Evolutionary conservation across 345 rosid genomes (phyloP).

Genomic region (Hypericum perforatum): DNA sequence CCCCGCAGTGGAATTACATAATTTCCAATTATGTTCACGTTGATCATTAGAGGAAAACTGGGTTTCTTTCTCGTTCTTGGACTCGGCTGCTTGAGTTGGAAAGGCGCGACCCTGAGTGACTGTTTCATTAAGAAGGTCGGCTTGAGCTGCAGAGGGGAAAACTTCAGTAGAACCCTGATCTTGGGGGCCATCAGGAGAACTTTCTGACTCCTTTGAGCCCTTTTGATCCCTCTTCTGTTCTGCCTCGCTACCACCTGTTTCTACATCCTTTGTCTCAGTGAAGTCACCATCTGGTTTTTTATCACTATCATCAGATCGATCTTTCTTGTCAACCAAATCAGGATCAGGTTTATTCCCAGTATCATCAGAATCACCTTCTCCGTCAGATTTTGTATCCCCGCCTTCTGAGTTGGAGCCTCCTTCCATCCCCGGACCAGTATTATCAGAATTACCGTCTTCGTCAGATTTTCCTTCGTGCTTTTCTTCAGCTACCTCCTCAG

Average conservation of each 20-base stretch:
- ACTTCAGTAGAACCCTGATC: conserved; percentile 43
- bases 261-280: conserved; percentile 23
- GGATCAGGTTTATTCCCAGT: conserved; percentile 29
- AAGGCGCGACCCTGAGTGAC: conserved; percentile 57
- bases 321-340: conserved; percentile 32
- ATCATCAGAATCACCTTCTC: conserved; percentile 36
- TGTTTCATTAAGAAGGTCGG: conserved; percentile 78
- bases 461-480: conserved; percentile 9
- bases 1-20: conserved; percentile 83
- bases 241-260: conserved; percentile 32
- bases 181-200: conserved; percentile 33
- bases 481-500: conserved; percentile 19
- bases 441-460: conserved; percentile 21
- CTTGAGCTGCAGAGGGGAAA: conserved; percentile 69
- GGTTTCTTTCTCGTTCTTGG: conserved; percentile 75
- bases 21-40: conserved; percentile 52
- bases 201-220: conserved; percentile 32
- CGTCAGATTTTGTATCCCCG: conserved; percentile 29
- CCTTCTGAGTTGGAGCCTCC: conserved; percentile 20
- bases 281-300: conserved; percentile 24
- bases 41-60: conserved; percentile 39
- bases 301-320: conserved; percentile 27
- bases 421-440: conserved; percentile 20
- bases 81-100: conserved; percentile 85
- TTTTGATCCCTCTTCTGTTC: conserved; percentile 36